Percentiles rank a stretch among this genome's conserved stretches.
phyloP scores from a whole-genome alignment of 2,329 filamentous ascomycete species.

The Aspergillus sp. region DNA sequence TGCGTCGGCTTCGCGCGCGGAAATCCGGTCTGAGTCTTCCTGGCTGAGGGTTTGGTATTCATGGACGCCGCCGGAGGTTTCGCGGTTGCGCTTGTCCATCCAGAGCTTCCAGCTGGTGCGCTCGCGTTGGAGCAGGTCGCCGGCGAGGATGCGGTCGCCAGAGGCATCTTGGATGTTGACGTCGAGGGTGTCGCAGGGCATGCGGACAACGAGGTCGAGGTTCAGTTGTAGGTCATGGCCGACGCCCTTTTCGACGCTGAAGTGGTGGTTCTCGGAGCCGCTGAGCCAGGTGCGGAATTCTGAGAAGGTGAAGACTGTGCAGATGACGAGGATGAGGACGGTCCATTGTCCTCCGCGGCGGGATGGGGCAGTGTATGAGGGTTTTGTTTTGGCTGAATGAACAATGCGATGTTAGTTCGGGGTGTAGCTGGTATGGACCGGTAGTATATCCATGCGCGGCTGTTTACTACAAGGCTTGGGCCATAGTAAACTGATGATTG shows the following conservation, averaged over 20 bases:
- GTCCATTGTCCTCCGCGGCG: conserved; percentile 93
- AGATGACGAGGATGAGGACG: conserved; percentile 74
- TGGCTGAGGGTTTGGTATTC: conserved; percentile 59
- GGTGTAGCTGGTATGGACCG: not conserved
- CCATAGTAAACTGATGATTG: not conserved
- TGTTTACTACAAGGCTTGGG: not conserved
- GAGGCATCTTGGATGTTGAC: conserved; percentile 96
- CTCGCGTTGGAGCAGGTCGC: conserved; percentile 70
- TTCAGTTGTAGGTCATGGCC: conserved; percentile 90
- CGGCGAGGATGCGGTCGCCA: conserved; percentile 87
- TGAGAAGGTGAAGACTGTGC: conserved; percentile 71
- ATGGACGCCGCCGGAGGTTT: conserved; percentile 60
- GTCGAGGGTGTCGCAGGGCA: conserved; percentile 86
- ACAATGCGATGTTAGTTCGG: conserved; percentile 6
- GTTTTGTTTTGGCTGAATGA: conserved; percentile 82
- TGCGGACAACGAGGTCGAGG: conserved; percentile 85
- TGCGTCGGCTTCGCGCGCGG: conserved; percentile 65
- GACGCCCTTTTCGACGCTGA: conserved; percentile 89
- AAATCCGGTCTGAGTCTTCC: conserved; percentile 58
- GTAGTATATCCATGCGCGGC: not conserved
- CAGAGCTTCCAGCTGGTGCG: conserved; percentile 80
- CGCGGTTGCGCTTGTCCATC: conserved; percentile 66
- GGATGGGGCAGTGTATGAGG: conserved; percentile 83
- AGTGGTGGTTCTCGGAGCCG: conserved; percentile 82
- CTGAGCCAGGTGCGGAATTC: conserved; percentile 82